Evolutionary conservation across 108 stramenopile species (phyloP).

Genomic region (Discostella pseudostelligera): DNA sequence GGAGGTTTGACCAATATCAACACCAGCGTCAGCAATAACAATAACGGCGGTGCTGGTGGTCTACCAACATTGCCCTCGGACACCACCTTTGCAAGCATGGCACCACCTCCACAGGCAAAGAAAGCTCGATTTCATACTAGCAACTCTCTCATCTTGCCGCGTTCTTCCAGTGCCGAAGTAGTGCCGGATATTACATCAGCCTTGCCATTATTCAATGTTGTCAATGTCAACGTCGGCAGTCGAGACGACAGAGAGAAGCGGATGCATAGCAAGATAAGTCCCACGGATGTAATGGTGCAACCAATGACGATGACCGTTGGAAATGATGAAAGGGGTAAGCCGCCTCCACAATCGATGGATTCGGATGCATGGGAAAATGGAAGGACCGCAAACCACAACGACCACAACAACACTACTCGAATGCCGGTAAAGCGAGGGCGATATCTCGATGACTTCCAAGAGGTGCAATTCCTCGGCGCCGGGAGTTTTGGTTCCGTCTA

Average conservation of each 20-base stretch:
- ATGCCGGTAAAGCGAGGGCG: constrained; percentile 15
- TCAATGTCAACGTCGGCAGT: not conserved
- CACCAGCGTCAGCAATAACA: no score
- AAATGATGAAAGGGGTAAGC: not conserved
- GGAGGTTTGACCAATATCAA: constrained; percentile 3
- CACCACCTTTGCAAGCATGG: no score
- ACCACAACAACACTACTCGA: constrained; percentile 3
- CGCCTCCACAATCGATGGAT: constrained; percentile 12
- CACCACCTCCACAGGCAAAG: no score
- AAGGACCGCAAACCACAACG: not conserved
- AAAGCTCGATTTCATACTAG: no score
- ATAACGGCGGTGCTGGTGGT: not conserved
- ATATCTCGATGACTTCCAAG: constrained; percentile 42
- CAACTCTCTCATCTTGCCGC: no score
- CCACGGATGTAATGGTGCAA: constrained; percentile 50
- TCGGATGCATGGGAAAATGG: constrained; percentile 8
- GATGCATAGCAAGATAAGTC: no score
- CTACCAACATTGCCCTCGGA: no score
- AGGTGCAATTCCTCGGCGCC: constrained; percentile 38
- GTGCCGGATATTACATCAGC: no score
- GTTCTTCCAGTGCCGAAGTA: no score
- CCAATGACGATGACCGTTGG: no score
- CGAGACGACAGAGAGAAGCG: constrained; percentile 24
- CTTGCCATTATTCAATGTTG: no score
- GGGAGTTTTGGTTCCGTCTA: constrained; percentile 47